Base-by-base conservation (phyloP, 2,329 filamentous ascomycete genomes). In the Cryphonectria naterciae region DNA sequence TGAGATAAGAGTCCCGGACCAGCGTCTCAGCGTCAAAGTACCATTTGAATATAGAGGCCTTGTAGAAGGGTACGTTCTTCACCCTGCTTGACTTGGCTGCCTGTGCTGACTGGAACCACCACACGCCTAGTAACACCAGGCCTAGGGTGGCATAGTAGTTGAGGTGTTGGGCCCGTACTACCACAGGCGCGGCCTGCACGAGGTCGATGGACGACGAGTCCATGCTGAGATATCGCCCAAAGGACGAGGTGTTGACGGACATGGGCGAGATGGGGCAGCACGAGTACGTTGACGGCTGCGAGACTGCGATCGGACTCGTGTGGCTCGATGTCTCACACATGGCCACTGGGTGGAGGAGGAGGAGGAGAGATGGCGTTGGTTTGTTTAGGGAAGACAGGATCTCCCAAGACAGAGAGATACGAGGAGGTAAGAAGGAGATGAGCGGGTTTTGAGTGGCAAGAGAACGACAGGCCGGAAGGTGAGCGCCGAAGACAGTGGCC, bases 21-120 rank as follows among this genome's bases (percentile, higher is more conserved):
- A 85, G 76, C 1, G 75, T 77, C 75, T 87, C 85, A 37, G 85
- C 85, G 70, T 81, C 81, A 67, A 86, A 85, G 74, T 86, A 84
- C 85, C 85, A 86, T 76, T 83, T 85, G 66, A 80, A 78, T 74
- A 83, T 83, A 8, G 83, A 80, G 0, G 84, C 85, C 73, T 84
- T 83, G 76, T 85, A 87, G 65, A 84, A 83, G 0, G 85, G 85
- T 4, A 81, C 78, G 41, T 65, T 65, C 15, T 81, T 78, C 4
- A 84, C 78, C 39, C 74, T 73, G 49, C 75, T 74, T 54, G 76
- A 75, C 67, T 80, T 81, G 54, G 72, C 75, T 22, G 78, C 76
- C 63, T 76, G 75, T 13, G 68, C 66, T 15, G 74, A 72, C 68
- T 78, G 78, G n/a, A 84, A 75, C n/a, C 82, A 54, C 80, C 81